Conservation (phyloP, 2,329 filamentous ascomycete genomes). For the Pezicula carpinea region DNA sequence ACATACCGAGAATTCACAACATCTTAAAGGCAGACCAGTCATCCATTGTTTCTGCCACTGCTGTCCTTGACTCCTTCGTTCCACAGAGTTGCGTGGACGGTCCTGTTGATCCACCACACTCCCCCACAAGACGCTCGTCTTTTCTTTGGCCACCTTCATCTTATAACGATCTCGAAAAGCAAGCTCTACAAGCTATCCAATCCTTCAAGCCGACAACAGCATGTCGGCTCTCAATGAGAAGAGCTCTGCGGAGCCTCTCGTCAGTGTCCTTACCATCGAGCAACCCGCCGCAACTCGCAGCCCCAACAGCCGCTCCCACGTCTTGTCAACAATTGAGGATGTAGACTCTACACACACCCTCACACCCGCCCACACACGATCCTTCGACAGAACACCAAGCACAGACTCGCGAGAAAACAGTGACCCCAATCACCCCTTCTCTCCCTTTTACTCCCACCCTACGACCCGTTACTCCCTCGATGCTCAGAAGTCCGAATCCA, state of each 20-base stretch:
- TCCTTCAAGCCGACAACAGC: neutral
- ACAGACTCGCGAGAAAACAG: neutral
- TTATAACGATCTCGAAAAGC: too few relatives aligned
- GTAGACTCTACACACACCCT: constrained; percentile 13
- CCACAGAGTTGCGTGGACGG: too few relatives aligned
- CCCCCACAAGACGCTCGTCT: too few relatives aligned
- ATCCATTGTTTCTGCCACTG: too few relatives aligned
- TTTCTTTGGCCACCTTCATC: too few relatives aligned
- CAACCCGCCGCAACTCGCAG: constrained; percentile 8
- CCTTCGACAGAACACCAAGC: neutral
- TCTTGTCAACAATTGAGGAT: constrained; percentile 13
- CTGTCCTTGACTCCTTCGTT: too few relatives aligned
- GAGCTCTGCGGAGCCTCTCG: neutral
- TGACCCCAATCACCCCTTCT: constrained; percentile 8
- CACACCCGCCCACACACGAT: constrained; percentile 4
- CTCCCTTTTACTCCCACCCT: constrained; percentile 15
- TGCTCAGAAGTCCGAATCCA: constrained; percentile 16
- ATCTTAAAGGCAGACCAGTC: too few relatives aligned
- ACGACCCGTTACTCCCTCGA: constrained; percentile 15
- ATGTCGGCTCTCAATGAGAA: neutral
- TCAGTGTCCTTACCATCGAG: constrained; percentile 12
- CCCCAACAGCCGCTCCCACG: constrained; percentile 2
- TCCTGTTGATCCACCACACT: too few relatives aligned
- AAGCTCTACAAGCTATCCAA: too few relatives aligned
- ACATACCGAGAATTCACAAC: too few relatives aligned